phyloP scores from a whole-genome alignment of 1,284 basidiomycete genomes.

The Cystobasidium sp. region DNA sequence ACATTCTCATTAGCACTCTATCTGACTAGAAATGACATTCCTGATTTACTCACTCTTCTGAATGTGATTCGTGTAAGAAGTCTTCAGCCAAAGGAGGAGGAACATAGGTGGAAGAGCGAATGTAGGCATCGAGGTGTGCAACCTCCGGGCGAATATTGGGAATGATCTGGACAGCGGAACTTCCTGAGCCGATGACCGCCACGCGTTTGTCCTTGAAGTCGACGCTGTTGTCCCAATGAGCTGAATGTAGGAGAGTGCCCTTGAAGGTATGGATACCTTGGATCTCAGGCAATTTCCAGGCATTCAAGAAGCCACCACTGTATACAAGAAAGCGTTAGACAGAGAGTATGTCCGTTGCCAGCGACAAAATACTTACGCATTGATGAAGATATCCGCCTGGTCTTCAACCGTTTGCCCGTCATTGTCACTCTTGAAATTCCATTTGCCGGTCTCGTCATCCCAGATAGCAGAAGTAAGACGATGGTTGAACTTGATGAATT shows the following conservation, averaged over 20 bases:
- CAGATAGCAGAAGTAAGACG: conserved; percentile 50
- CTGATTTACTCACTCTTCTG: conserved; percentile 39
- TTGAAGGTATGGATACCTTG: conserved; percentile 62
- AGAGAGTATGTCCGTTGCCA: background rate
- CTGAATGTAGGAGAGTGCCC: conserved; percentile 65
- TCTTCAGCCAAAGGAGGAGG: conserved; percentile 49
- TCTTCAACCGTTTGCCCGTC: conserved; percentile 48
- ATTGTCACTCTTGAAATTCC: conserved; percentile 50
- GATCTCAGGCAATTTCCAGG: conserved; percentile 58
- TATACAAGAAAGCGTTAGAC: background rate
- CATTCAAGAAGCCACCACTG: conserved; percentile 50
- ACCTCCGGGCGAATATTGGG: conserved; percentile 52
- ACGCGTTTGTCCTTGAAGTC: conserved; percentile 64
- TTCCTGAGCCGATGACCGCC: conserved; percentile 69
- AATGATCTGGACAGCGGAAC: conserved; percentile 62
- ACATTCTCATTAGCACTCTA: background rate
- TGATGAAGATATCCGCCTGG: conserved; percentile 53
- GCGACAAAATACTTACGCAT: conserved; percentile 46
- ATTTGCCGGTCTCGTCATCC: conserved; percentile 50
- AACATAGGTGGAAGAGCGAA: conserved; percentile 52
- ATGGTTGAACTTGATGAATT: conserved; percentile 52
- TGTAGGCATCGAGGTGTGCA: conserved; percentile 52
- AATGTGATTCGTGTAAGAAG: conserved; percentile 46
- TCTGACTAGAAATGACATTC: background rate
- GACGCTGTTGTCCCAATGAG: conserved; percentile 65